These are phyloP conservation scores for Poteriospumella lacustris DNA, from an alignment of 108 stramenopile genomes.

Conservation along the genomic window DNA sequence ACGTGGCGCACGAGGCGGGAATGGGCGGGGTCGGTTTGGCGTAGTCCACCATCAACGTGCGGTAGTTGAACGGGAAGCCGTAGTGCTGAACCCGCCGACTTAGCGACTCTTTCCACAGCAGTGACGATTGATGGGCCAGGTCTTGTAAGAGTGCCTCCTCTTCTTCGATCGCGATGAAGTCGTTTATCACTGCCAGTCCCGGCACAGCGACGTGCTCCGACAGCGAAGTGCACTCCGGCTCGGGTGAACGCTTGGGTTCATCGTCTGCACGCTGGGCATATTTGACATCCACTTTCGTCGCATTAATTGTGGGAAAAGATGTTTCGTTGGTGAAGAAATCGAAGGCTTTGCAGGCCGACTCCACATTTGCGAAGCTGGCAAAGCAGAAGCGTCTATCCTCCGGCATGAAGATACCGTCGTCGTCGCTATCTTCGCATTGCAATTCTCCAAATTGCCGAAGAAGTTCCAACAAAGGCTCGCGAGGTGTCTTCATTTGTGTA, in stretches of 20 bases:
- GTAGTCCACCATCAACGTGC: slow-evolving; percentile 14
- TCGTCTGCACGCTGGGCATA: neutral
- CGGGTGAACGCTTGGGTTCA: neutral
- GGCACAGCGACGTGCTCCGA: neutral
- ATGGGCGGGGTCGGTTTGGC: neutral
- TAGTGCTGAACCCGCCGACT: slow-evolving; percentile 9
- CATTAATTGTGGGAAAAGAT: neutral
- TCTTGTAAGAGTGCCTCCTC: neutral
- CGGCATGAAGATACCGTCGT: neutral
- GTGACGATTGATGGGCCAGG: no score
- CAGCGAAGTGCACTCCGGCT: slow-evolving; percentile 25
- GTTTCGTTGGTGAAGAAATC: neutral
- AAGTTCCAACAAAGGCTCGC: neutral
- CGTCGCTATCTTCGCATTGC: neutral
- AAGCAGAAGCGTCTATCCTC: neutral
- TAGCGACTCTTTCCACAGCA: neutral
- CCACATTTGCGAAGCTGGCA: neutral
- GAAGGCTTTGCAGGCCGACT: neutral
- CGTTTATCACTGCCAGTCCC: neutral
- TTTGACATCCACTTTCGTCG: neutral
- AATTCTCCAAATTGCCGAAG: neutral
- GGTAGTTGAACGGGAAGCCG: slow-evolving; percentile 26
- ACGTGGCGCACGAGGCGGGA: neutral
- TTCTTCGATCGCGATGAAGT: neutral
- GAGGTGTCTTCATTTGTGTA: neutral